Evolutionary conservation across 768 basidiomycete species (phyloP).

Genomic region (Neoboletus subvelutipes): DNA sequence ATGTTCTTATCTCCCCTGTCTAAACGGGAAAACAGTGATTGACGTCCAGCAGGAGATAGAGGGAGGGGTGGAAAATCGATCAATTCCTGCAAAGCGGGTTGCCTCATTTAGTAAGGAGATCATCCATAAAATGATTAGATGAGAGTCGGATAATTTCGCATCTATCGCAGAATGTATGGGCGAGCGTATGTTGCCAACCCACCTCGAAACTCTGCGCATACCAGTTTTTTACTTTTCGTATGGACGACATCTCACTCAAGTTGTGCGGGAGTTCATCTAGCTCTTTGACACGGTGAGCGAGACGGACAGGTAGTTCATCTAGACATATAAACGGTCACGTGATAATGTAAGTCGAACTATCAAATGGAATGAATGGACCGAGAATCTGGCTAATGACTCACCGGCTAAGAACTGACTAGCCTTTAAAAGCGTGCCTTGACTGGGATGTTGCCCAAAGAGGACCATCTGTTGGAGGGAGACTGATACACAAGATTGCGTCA

Average conservation of each 20-base stretch:
- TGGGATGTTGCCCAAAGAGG: constrained; percentile 93
- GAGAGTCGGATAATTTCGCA: background rate
- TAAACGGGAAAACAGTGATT: constrained; percentile 55
- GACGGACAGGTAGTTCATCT: constrained; percentile 94
- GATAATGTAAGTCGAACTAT: background rate
- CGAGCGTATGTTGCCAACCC: constrained; percentile 19
- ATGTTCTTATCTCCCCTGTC: constrained; percentile 34
- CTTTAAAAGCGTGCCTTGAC: constrained; percentile 89
- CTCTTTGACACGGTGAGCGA: constrained; percentile 95
- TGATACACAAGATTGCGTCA: constrained; percentile 30
- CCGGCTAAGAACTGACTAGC: constrained; percentile 88
- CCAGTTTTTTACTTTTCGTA: constrained; percentile 96
- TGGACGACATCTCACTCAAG: constrained; percentile 86
- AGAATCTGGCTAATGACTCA: constrained; percentile 29
- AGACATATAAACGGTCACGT: background rate
- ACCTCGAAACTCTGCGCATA: constrained; percentile 99
- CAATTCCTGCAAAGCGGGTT: constrained; percentile 62
- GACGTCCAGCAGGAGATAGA: constrained; percentile 65
- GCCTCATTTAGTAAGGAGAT: background rate
- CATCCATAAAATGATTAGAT: background rate
- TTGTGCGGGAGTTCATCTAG: constrained; percentile 92
- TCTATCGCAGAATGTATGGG: background rate
- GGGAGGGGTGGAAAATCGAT: constrained; percentile 80
- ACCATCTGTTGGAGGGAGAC: constrained; percentile 99
- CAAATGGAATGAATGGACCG: background rate